These are phyloP conservation scores for Rhodotorula glutinis DNA, from an alignment of 1,284 basidiomycete species.

Conservation along the genomic window DNA sequence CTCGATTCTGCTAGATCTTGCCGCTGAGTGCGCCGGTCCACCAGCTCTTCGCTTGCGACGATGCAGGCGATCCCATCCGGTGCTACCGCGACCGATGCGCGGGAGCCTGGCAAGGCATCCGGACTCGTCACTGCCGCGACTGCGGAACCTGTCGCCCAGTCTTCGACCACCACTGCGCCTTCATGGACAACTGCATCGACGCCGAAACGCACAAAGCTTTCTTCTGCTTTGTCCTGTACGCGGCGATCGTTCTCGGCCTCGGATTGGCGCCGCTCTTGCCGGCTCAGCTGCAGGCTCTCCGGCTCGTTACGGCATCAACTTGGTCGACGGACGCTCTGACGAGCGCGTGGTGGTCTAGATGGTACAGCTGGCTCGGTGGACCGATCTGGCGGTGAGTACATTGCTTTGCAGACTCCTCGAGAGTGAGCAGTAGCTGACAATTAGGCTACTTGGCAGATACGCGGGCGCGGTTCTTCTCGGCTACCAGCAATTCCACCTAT, in stretches of 20 bases:
- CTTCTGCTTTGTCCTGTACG: constrained; percentile 26
- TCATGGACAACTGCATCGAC: constrained; percentile 31
- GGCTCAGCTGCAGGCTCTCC: constrained; percentile 4
- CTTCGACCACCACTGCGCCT: constrained; percentile 36
- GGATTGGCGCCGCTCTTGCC: constrained; percentile 24
- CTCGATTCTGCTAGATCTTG: too few species aligned
- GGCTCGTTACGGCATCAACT: constrained; percentile 11
- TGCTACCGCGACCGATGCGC: constrained; percentile 22
- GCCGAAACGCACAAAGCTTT: constrained; percentile 28
- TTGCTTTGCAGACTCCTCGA: too few species aligned
- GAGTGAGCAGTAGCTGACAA: too few species aligned
- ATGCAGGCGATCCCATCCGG: not conserved
- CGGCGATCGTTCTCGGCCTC: constrained; percentile 21
- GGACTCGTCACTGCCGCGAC: constrained; percentile 34
- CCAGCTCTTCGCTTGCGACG: constrained; percentile 32
- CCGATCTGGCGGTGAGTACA: constrained; percentile 22
- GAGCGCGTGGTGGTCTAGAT: constrained; percentile 22
- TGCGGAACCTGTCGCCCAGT: constrained; percentile 20
- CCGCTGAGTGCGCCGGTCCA: not conserved
- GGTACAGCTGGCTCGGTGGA: constrained; percentile 31
- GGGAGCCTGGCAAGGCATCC: constrained; percentile 20
- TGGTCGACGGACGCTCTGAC: constrained; percentile 15
- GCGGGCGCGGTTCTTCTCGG: constrained; percentile 20
- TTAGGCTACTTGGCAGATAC: constrained; percentile 5
- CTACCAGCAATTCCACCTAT: constrained; percentile 10